phyloP scores from a whole-genome alignment of 2,329 filamentous ascomycete genomes.

The Cladophialophora psammophila region DNA sequence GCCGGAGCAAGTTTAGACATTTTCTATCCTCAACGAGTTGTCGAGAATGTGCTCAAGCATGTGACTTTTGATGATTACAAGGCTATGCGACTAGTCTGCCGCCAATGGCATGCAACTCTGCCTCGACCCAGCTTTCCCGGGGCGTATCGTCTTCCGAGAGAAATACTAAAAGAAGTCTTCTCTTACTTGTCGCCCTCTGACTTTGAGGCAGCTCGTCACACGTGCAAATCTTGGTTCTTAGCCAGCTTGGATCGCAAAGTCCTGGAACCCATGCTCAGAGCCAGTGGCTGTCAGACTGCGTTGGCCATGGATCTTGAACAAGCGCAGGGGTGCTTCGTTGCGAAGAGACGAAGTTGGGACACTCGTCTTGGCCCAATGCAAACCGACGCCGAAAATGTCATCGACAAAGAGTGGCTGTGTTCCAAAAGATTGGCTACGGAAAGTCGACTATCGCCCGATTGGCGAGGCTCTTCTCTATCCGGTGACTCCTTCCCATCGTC shows the following conservation, averaged over 20 bases:
- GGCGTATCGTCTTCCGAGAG: conserved; percentile 48
- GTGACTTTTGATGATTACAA: conserved; percentile 36
- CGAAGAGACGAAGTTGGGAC: conserved; percentile 25
- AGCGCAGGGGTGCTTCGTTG: conserved; percentile 45
- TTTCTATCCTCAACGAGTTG: conserved; percentile 30
- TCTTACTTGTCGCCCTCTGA: conserved; percentile 54
- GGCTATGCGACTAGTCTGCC: conserved; percentile 36
- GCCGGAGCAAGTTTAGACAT: conserved; percentile 10
- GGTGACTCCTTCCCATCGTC: conserved; percentile 40
- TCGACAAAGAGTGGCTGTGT: conserved; percentile 48
- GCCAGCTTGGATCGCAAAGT: conserved; percentile 62
- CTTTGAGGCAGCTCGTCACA: conserved; percentile 68
- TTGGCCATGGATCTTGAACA: conserved; percentile 47
- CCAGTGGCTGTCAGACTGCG: conserved; percentile 57
- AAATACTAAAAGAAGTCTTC: conserved; percentile 60
- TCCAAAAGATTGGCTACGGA: conserved; percentile 59
- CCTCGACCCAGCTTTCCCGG: conserved; percentile 31
- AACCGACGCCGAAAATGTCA: conserved; percentile 1
- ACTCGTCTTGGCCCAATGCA: conserved; percentile 9
- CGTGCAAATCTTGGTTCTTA: conserved; percentile 67
- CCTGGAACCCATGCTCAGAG: conserved; percentile 62
- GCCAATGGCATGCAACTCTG: conserved; percentile 33
- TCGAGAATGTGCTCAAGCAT: conserved; percentile 26
- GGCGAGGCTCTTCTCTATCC: conserved; percentile 48
- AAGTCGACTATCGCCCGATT: conserved; percentile 55